Evolutionary conservation across 2,329 filamentous ascomycete genomes (phyloP), one percentile per base, ranked within the genome.

Genomic region (Sphaceloma murrayae): DNA sequence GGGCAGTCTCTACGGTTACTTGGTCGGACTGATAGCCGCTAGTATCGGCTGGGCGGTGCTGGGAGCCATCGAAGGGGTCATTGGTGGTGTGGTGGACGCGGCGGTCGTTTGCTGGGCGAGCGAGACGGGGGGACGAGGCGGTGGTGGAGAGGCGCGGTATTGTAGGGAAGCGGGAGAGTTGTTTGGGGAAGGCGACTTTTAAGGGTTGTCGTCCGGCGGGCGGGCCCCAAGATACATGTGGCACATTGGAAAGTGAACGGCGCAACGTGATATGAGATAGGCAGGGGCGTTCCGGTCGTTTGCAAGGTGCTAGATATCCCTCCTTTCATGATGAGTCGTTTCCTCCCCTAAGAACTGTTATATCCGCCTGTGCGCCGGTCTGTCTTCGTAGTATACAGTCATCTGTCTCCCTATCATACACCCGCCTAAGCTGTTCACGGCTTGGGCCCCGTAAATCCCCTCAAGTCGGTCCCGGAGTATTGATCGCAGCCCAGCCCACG

Each of bases 31-130:
- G 50, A 82, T 96, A 53, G 91, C 91, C 11, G 86, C 85, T 49
- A 87, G 89, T 45, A 95, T 98, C 53, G 91, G 91, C 5, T 98
- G 91, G 80, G 87, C 85, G 4, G 80, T 96, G 1, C 69, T 98
- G n/a, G 61, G 61, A 11, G 59, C 60, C 5, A 54, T 62, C n/a
- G 61, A 63, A 52, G 62, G 61, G 31, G 59, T 63, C 3, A 56
- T 63, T 2, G 59, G 59, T 2, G 60, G 55, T 9, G 58, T 62
- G 5, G 50, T 62, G 38, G 61, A 63, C 47, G 61, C 60, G 40
- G 86, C 86, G 26, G 75, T 96, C 17, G 81, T 98, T 9, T 98
- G 91, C 67, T 96, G 94, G 75, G 87, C 85, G 18, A 94, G 85
- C 56, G 91, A 98, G 73, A 82, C 64, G 53, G 77, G 74, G 42